Conservation (phyloP, 257 asterid species). For the Solanum habrochaites region DNA sequence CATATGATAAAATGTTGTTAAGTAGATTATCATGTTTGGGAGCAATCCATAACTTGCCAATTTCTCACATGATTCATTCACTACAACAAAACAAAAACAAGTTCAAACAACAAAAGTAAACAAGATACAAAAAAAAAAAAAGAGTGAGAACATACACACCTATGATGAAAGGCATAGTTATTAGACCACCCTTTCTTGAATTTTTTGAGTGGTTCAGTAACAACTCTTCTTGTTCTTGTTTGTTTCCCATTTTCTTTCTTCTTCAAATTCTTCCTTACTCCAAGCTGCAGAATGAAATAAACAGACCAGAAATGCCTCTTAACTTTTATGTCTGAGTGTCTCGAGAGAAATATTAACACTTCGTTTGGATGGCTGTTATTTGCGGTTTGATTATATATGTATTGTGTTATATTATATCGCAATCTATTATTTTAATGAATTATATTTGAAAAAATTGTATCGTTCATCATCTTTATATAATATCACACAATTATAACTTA, state of each 20-base stretch:
- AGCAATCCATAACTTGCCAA: constrained; percentile 3
- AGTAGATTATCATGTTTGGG: constrained; percentile 10
- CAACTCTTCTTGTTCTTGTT: neutral
- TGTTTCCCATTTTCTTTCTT: neutral
- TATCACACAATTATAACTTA: too few relatives aligned
- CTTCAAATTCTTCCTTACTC: neutral
- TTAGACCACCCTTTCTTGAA: neutral
- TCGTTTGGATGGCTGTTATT: neutral
- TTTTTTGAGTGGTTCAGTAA: neutral
- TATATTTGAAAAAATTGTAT: too few relatives aligned
- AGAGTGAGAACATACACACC: neutral
- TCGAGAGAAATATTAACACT: neutral
- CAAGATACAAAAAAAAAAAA: neutral
- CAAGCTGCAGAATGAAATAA: neutral
- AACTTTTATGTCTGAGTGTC: neutral
- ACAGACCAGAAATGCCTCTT: neutral
- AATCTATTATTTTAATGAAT: too few relatives aligned
- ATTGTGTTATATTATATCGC: too few relatives aligned
- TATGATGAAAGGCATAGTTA: constrained; percentile 7
- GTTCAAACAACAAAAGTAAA: neutral
- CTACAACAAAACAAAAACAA: neutral
- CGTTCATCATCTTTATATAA: accelerated
- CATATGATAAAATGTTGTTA: neutral
- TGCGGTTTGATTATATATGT: too few relatives aligned
- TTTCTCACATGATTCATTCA: constrained; percentile 8